Conservation (phyloP, 2,329 filamentous ascomycete genomes). For the Colletotrichum plurivorum region DNA sequence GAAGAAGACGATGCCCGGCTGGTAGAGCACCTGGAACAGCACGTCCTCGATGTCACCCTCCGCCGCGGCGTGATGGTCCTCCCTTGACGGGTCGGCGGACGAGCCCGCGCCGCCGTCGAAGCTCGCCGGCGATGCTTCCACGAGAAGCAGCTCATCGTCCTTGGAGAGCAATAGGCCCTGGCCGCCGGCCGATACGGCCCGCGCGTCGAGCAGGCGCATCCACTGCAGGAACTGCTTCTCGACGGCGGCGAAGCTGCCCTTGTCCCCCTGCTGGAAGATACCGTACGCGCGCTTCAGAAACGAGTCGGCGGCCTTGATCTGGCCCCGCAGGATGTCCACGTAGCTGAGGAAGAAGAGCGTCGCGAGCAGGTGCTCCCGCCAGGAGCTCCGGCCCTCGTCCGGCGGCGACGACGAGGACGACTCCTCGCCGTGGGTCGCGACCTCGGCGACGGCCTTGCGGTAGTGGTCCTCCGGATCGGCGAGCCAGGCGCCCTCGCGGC, state of each 20-base stretch:
- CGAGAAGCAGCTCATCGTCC: conserved; percentile 61
- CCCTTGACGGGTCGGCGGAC: conserved; percentile 39
- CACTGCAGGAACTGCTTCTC: conserved; percentile 67
- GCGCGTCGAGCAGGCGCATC: conserved; percentile 68
- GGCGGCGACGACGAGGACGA: conserved; percentile 20
- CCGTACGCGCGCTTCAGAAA: conserved; percentile 64
- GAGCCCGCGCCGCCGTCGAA: conserved; percentile 48
- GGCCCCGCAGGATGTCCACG: conserved; percentile 62
- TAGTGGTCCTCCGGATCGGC: conserved; percentile 55
- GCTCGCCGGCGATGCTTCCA: conserved; percentile 59
- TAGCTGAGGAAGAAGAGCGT: conserved; percentile 69
- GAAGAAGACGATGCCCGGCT: conserved; percentile 70
- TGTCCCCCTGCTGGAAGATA: conserved; percentile 59
- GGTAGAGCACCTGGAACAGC: conserved; percentile 67
- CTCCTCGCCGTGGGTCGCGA: conserved; percentile 42
- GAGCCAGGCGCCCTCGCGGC: conserved; percentile 48
- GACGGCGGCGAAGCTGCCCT: conserved; percentile 51
- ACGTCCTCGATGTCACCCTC: conserved; percentile 62
- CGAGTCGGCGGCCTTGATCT: conserved; percentile 61
- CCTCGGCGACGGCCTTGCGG: conserved; percentile 52
- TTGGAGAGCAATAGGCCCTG: conserved; percentile 67
- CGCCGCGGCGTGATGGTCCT: conserved; percentile 26
- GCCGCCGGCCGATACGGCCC: conserved; percentile 69
- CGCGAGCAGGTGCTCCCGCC: conserved; percentile 61
- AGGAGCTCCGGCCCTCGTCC: conserved; percentile 45